These are phyloP conservation scores for Ogataea naganishii DNA, from an alignment of 805 yeast species.

Conservation along the genomic window DNA sequence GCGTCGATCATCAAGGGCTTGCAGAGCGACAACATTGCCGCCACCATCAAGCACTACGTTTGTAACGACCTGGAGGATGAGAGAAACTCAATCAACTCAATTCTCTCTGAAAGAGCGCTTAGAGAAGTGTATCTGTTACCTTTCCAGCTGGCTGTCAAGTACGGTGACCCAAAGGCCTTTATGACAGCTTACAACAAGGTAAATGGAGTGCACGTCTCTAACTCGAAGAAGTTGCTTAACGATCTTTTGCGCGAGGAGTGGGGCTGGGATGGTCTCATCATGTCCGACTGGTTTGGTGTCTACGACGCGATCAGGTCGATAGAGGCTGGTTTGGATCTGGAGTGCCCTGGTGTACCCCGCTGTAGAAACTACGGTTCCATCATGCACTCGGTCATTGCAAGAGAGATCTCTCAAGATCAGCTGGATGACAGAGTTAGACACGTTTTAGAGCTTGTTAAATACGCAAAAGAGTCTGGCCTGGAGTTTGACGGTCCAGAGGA, in stretches of 20 bases:
- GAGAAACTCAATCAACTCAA: conserved; percentile 37
- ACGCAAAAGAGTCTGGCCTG: conserved; percentile 31
- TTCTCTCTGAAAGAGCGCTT: conserved; percentile 50
- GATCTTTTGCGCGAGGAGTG: conserved; percentile 47
- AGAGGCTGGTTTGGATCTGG: conserved; percentile 51
- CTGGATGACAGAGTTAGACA: conserved; percentile 40
- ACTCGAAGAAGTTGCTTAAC: conserved; percentile 32
- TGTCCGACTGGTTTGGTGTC: conserved; percentile 62
- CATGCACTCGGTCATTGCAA: conserved; percentile 31
- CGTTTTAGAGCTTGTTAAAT: conserved; percentile 39
- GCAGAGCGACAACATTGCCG: conserved; percentile 40
- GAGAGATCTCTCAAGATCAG: conserved; percentile 29
- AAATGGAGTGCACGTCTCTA: conserved; percentile 51
- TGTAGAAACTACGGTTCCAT: conserved; percentile 33
- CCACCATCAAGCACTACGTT: conserved; percentile 55
- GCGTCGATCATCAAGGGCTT: conserved; percentile 46
- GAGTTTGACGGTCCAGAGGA: conserved; percentile 30
- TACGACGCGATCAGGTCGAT: conserved; percentile 38
- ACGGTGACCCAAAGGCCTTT: conserved; percentile 42
- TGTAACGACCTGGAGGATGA: conserved; percentile 57
- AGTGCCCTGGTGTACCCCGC: conserved; percentile 58
- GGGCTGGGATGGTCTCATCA: conserved; percentile 45
- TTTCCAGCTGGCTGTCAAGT: conserved; percentile 48
- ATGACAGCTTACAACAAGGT: conserved; percentile 61
- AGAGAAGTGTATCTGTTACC: conserved; percentile 60